Conservation (phyloP, 371 early-diverging fungal genomes). For the Mycotypha africana region DNA sequence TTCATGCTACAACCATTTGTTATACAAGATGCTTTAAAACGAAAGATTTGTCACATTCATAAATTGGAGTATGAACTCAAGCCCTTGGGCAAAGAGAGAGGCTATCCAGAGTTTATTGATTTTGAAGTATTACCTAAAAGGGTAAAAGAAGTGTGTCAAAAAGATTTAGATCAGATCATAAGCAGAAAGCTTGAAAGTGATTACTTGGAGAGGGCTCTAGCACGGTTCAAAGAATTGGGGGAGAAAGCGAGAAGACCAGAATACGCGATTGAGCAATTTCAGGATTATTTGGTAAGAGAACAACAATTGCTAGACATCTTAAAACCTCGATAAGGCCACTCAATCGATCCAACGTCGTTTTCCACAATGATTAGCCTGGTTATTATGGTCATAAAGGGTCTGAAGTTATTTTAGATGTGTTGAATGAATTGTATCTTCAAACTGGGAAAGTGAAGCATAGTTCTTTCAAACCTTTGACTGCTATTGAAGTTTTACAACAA, state of each 20-base stretch:
- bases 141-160: constrained; percentile 14
- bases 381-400: constrained; percentile 59
- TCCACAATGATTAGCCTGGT: constrained; percentile 39
- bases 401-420: constrained; percentile 30
- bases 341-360: no score
- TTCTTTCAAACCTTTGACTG: constrained; percentile 37
- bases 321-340: no score
- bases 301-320: no score
- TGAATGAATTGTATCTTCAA: constrained; percentile 33
- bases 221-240: constrained; percentile 27
- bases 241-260: constrained; percentile 33
- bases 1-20: not conserved
- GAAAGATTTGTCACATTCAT: constrained; percentile 41
- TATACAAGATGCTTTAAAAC: constrained; percentile 2
- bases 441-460: constrained; percentile 26
- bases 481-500: constrained; percentile 56
- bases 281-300: constrained; percentile 25
- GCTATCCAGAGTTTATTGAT: constrained; percentile 35
- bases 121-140: constrained; percentile 25
- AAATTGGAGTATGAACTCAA: constrained; percentile 30
- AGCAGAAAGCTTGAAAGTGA: constrained; percentile 11
- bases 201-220: constrained; percentile 22
- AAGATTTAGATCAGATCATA: constrained; percentile 29
- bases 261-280: constrained; percentile 24
- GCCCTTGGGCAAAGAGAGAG: constrained; percentile 26